phyloP scores from a whole-genome alignment of 2,329 filamentous ascomycete genomes.

The Fusarium bactridioides region DNA sequence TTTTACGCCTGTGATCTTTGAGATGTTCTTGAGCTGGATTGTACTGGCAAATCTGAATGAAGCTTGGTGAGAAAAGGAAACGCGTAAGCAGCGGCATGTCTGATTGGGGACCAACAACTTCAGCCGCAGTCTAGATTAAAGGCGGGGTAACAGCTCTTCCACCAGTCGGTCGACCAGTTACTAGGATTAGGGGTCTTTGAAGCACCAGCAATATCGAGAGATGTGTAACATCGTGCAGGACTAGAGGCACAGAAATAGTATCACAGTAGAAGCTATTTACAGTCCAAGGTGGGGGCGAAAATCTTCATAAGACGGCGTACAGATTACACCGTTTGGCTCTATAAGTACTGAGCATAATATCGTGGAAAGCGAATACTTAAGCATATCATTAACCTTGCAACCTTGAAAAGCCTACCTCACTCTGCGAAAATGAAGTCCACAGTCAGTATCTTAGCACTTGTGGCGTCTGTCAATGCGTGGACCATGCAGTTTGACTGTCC shows the following conservation, averaged over 20 bases:
- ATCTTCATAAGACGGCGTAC: neutral
- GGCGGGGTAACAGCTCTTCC: neutral
- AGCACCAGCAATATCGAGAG: accelerated
- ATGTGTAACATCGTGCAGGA: neutral
- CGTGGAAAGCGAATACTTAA: neutral
- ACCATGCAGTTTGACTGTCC: neutral
- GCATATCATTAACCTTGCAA: neutral
- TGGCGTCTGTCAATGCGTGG: neutral
- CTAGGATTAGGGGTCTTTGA: neutral
- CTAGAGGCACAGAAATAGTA: neutral
- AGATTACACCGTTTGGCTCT: neutral
- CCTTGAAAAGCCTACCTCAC: accelerated
- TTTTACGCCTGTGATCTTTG: accelerated
- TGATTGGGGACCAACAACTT: neutral
- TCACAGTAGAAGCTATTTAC: accelerated
- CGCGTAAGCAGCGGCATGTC: neutral
- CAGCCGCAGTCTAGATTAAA: neutral
- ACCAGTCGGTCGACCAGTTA: neutral
- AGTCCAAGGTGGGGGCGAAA: neutral
- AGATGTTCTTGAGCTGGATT: accelerated
- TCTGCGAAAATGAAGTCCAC: neutral
- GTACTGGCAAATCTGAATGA: accelerated
- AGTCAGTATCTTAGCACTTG: accelerated
- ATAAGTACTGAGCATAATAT: neutral
- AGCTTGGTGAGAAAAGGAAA: neutral